phyloP scores from a whole-genome alignment of 2,329 filamentous ascomycete species.

The Talaromyces sp. region DNA sequence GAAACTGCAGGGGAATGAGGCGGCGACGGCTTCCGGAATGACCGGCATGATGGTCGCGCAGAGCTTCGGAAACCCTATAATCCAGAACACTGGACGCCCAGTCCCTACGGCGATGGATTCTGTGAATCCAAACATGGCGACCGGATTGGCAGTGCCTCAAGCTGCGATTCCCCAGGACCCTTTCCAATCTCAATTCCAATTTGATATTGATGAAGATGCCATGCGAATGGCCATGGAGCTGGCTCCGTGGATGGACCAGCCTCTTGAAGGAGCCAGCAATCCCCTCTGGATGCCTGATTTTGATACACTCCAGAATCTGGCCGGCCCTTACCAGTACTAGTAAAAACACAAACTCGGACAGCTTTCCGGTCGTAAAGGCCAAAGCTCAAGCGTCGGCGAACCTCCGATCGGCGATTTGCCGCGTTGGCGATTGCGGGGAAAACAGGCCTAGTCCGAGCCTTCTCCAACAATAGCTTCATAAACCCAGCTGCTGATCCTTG shows the following conservation, averaged over 20 bases:
- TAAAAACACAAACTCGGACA: not conserved
- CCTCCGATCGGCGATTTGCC: not conserved
- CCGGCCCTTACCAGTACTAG: constrained; percentile 10
- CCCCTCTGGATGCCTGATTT: constrained; percentile 39
- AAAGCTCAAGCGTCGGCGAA: not conserved
- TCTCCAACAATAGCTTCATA: not conserved
- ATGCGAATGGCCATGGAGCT: constrained; percentile 36
- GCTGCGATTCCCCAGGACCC: not conserved
- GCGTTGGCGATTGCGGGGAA: not conserved
- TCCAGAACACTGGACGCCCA: constrained; percentile 4
- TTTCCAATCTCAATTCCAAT: constrained; percentile 1
- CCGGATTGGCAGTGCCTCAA: not conserved
- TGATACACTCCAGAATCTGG: constrained; percentile 28
- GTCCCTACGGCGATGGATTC: constrained; percentile 6
- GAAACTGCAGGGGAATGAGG: constrained; percentile 38
- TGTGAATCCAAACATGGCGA: not conserved
- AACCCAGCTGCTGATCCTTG: not conserved
- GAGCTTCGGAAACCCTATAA: constrained; percentile 14
- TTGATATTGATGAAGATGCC: constrained; percentile 27
- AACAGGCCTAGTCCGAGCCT: not conserved
- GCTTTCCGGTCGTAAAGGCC: not conserved
- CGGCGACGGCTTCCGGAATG: constrained; percentile 30
- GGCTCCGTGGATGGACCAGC: constrained; percentile 37
- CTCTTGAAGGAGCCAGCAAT: constrained; percentile 16
- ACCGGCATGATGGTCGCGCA: constrained; percentile 39